Evolutionary conservation across 495 filamentous ascomycete genomes (phyloP), one percentile per base, ranked within the genome.

Genomic region (Entonaema liquescens): DNA sequence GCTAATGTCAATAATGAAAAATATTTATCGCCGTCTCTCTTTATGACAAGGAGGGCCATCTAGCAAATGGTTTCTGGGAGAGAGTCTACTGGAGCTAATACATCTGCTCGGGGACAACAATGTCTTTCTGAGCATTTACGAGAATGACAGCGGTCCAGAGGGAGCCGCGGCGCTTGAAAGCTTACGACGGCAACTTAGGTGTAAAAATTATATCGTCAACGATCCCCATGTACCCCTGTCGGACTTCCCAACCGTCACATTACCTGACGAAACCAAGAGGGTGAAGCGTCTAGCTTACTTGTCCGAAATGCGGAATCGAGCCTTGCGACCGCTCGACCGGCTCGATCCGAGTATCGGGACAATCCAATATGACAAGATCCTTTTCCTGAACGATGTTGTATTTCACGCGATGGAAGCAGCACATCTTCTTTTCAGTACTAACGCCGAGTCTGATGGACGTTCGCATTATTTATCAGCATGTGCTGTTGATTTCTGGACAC

Each of bases 21-120:
- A 82, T 94, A 15, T 94, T 92, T 75, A 91, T 95, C 62, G 90
- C 89, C 5, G 89, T 90, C 15, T 93, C 89, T 71, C 83, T 95
- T 47, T 90, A 92, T 72, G 90, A 95, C 71, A 81, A 79, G 11
- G 82, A 76, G 77, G 77, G 77, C 3, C 59, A 68, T 13, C 78
- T 95, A 25, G 86, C 89, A 0, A 75, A 81, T 3, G 90, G 91
- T 2, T 81, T 81, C 60, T 94, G 92, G 92, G 92, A 0, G 70
- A 84, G 62, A 81, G 84, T 12, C 76, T 95, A 0, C 67, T 90
- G 62, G 79, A 88, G 21, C 75, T 94, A 47, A 85, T 95, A 57
- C 83, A 93, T 54, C 66, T 87, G 19, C 76, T 89, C 15, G 88
- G 88, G 3, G 79, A 81, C 19, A 78, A 86, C 8, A 86, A 88